Evolutionary conservation across 805 yeast species (phyloP).

Genomic region (Yarrowia keelungensis): DNA sequence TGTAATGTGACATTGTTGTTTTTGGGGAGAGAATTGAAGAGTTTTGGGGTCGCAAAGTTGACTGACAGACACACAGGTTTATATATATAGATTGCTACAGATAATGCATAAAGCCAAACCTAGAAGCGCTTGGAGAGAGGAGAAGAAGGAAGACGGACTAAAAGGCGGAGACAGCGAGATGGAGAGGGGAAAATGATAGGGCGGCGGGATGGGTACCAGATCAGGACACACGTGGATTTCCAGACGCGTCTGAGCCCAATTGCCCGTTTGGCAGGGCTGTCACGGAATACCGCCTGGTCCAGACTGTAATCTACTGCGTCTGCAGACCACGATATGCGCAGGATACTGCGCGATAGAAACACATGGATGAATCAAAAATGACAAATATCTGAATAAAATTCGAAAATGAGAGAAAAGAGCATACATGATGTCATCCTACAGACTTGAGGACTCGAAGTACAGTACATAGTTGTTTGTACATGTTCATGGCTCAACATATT

Average conservation of each 20-base stretch:
- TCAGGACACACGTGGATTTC: background rate
- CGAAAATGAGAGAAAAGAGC: background rate
- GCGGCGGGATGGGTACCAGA: background rate
- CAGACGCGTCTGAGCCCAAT: background rate
- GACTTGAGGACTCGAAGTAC: too few relatives aligned
- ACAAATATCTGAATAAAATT: background rate
- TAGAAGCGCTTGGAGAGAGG: background rate
- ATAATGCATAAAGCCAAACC: constrained; percentile 20
- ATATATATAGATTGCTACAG: constrained; percentile 29
- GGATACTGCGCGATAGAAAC: background rate
- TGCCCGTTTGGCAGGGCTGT: background rate
- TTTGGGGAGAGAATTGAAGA: background rate
- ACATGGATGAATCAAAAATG: background rate
- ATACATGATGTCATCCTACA: constrained; percentile 6
- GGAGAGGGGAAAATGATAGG: background rate
- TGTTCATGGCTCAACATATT: background rate
- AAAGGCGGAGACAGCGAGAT: constrained; percentile 6
- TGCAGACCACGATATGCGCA: constrained; percentile 10
- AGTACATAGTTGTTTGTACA: too few relatives aligned
- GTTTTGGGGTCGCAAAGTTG: background rate
- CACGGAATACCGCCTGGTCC: background rate
- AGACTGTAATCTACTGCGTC: background rate
- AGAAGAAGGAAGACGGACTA: background rate
- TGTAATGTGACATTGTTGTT: constrained; percentile 52
- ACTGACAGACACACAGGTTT: background rate